A percentile compares a stretch with the other conserved stretches of the same genome.
Conservation (phyloP, 257 asterid genomes). For the Solanum clarkiae region DNA sequence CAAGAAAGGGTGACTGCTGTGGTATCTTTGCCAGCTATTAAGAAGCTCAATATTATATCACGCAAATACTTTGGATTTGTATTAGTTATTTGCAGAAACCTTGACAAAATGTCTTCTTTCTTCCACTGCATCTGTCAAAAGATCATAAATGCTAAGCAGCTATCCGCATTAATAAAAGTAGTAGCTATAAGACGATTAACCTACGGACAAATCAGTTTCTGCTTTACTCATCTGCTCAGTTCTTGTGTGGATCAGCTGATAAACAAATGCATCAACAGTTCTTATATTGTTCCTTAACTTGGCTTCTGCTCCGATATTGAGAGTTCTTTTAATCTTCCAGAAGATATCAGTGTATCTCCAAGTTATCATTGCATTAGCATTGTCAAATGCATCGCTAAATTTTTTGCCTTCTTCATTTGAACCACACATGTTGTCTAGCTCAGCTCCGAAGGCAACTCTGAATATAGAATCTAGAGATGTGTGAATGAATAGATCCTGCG, state of each 20-base stretch:
- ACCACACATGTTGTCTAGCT: conserved; percentile 43
- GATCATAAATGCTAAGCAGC: not conserved
- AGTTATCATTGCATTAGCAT: conserved; percentile 33
- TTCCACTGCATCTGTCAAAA: conserved; percentile 19
- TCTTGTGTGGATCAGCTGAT: conserved; percentile 26
- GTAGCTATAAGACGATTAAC: too few relatives aligned
- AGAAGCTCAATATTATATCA: too few relatives aligned
- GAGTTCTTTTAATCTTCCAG: conserved; percentile 23
- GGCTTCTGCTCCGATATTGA: conserved; percentile 37
- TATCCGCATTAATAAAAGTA: too few relatives aligned
- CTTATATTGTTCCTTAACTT: conserved; percentile 20
- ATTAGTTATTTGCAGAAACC: conserved; percentile 19
- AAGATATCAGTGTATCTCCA: conserved; percentile 37
- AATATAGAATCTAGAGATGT: conserved; percentile 38
- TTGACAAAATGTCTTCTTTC: conserved; percentile 47
- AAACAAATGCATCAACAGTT: conserved; percentile 39
- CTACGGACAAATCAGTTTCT: too few relatives aligned
- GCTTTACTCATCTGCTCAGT: too few relatives aligned
- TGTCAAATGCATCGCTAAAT: conserved; percentile 38
- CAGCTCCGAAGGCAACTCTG: conserved; percentile 40
- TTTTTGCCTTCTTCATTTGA: conserved; percentile 33
- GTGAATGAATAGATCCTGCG: conserved; percentile 39
- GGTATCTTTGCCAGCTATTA: too few relatives aligned
- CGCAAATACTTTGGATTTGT: too few relatives aligned
- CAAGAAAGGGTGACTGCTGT: too few relatives aligned